These are phyloP conservation scores for Phytophthora lateralis DNA, from an alignment of 352 stramenopile species.

Conservation along the genomic window DNA sequence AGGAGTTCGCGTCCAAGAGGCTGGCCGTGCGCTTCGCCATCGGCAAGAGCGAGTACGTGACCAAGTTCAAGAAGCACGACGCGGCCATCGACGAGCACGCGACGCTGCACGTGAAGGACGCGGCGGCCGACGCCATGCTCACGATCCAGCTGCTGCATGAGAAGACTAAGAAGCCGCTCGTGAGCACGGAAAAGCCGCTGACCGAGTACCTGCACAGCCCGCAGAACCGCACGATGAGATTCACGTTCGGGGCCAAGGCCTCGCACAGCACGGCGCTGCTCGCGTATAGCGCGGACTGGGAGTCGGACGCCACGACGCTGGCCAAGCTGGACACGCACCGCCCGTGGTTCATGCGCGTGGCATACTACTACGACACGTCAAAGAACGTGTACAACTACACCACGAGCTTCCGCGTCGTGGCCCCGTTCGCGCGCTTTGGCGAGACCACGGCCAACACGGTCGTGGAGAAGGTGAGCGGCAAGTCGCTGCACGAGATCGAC, in stretches of 20 bases:
- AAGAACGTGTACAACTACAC: conserved; percentile 81
- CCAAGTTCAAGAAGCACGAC: conserved; percentile 36
- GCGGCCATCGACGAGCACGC: conserved; percentile 40
- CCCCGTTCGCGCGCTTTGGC: conserved; percentile 55
- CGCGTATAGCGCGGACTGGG: conserved; percentile 36
- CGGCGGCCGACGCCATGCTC: conserved; percentile 40
- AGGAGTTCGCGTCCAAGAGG: conserved; percentile 21
- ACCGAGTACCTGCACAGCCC: conserved; percentile 35
- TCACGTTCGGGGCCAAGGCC: conserved; percentile 43
- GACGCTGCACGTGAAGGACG: conserved; percentile 40
- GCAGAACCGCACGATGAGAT: conserved; percentile 42
- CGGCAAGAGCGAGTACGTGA: conserved; percentile 26
- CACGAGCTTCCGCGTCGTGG: conserved; percentile 67
- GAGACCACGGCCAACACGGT: conserved; percentile 61
- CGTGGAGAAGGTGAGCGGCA: conserved; percentile 62
- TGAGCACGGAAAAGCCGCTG: conserved; percentile 42
- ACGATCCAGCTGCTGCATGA: conserved; percentile 54
- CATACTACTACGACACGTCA: conserved; percentile 75
- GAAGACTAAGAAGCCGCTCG: conserved; percentile 47
- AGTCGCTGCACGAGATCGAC: conserved; percentile 65
- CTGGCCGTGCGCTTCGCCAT: conserved; percentile 35
- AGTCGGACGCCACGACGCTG: conserved; percentile 27
- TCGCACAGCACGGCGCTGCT: conserved; percentile 35
- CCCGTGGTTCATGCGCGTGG: conserved; percentile 59
- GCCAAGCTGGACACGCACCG: conserved; percentile 24